phyloP scores from a whole-genome alignment of 495 filamentous ascomycete species.

The Tricharina praecox region DNA sequence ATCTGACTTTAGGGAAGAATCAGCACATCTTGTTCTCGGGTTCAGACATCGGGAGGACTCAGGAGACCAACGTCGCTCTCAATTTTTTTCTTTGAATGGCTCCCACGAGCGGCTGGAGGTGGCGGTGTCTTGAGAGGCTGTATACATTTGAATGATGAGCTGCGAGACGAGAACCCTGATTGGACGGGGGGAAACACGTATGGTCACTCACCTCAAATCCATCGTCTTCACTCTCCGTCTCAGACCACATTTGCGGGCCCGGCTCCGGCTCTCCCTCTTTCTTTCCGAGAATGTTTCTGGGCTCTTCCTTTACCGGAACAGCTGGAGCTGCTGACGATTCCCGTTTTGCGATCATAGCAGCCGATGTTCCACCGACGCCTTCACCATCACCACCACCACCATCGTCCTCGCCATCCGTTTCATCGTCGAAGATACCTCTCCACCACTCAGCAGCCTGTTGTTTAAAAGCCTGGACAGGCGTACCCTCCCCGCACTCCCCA shows the following conservation, averaged over 20 bases:
- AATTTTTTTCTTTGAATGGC: neutral
- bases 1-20: neutral
- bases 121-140: conserved; percentile 1
- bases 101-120: too few species aligned
- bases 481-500: conserved; percentile 7
- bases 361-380: too few species aligned
- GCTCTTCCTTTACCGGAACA: conserved; percentile 8
- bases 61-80: too few species aligned
- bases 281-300: neutral
- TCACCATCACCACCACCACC: too few species aligned
- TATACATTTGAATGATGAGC: neutral
- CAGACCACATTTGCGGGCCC: too few species aligned
- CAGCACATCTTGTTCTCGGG: neutral
- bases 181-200: too few species aligned
- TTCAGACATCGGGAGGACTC: too few species aligned
- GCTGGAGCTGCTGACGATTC: conserved; percentile 6
- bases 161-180: neutral
- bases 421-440: conserved; percentile 28
- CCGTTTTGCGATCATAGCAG: too few species aligned
- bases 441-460: conserved; percentile 33
- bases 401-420: conserved; percentile 8
- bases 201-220: conserved; percentile 23
- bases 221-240: conserved; percentile 7
- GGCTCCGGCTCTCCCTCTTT: conserved; percentile 1
- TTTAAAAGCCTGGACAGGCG: conserved; percentile 12